Percentiles rank a stretch among this genome's conserved stretches.
phyloP scores from a whole-genome alignment of 169 alveolate species.

The Cystoisospora suis region DNA sequence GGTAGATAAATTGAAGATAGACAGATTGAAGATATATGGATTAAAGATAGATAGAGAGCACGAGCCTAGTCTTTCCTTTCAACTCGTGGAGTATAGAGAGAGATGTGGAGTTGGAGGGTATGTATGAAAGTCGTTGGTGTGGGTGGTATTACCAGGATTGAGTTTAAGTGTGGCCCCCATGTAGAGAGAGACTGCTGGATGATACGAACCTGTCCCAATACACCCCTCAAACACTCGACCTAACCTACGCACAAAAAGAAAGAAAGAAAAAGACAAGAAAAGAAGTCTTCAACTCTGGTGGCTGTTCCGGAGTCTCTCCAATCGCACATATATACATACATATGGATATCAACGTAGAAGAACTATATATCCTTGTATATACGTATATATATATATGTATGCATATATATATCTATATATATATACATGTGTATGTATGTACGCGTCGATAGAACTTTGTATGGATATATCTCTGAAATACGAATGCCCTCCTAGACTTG shows the following conservation, averaged over 20 bases:
- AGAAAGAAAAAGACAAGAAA: not conserved
- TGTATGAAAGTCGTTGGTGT: not conserved
- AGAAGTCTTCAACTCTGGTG: not conserved
- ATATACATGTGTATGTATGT: not conserved
- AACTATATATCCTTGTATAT: not conserved
- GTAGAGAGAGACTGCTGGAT: conserved; percentile 84
- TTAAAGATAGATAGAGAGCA: no score
- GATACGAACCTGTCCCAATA: conserved; percentile 81
- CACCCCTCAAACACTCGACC: conserved; percentile 67
- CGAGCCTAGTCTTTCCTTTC: not conserved
- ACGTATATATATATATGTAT: not conserved
- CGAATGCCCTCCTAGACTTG: no score
- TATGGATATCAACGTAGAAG: no score
- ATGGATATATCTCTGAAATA: not conserved
- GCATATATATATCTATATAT: not conserved
- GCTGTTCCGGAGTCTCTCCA: not conserved
- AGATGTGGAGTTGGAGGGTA: not conserved
- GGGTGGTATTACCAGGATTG: conserved; percentile 70
- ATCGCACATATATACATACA: not conserved
- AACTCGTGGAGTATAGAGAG: not conserved
- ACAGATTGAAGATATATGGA: not conserved
- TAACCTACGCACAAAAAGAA: conserved; percentile 59
- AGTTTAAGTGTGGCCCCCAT: conserved; percentile 85
- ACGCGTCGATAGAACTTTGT: not conserved
- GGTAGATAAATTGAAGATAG: not conserved